phyloP scores from a whole-genome alignment of 192 early-diverging fungal genomes.

The Backusella morwellensis region DNA sequence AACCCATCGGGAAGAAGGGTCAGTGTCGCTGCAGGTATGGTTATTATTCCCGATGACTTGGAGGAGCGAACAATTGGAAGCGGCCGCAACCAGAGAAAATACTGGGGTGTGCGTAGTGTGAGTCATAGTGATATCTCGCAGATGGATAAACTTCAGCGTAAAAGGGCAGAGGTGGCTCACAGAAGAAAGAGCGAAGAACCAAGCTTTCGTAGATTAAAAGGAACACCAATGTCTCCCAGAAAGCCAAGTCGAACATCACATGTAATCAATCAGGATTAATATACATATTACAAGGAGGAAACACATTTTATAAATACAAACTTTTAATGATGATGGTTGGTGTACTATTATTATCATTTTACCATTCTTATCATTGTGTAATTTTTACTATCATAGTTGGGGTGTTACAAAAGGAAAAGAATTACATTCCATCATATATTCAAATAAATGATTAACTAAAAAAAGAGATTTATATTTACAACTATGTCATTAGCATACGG shows the following conservation, averaged over 20 bases:
- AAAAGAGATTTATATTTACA: no score
- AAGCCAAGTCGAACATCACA: not conserved
- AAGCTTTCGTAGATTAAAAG: not conserved
- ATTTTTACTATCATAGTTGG: not conserved
- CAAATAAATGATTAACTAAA: no score
- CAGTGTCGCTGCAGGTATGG: conserved; percentile 42
- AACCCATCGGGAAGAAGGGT: conserved; percentile 37
- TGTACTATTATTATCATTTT: no score
- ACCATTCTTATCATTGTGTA: not conserved
- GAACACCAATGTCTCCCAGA: not conserved
- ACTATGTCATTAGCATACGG: no score
- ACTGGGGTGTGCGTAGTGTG: conserved; percentile 35
- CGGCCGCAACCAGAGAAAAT: conserved; percentile 6
- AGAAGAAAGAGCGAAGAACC: conserved; percentile 34
- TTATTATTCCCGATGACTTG: conserved; percentile 40
- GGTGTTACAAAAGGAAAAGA: not conserved
- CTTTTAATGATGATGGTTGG: not conserved
- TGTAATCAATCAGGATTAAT: not conserved
- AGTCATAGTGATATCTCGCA: conserved; percentile 25
- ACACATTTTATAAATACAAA: not conserved
- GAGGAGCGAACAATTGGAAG: conserved; percentile 30
- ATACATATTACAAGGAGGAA: not conserved
- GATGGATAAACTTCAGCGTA: not conserved
- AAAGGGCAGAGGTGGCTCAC: not conserved
- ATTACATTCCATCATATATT: not conserved